Conservation (phyloP, 805 yeast genomes). For the Barnettozyma salicaria region DNA sequence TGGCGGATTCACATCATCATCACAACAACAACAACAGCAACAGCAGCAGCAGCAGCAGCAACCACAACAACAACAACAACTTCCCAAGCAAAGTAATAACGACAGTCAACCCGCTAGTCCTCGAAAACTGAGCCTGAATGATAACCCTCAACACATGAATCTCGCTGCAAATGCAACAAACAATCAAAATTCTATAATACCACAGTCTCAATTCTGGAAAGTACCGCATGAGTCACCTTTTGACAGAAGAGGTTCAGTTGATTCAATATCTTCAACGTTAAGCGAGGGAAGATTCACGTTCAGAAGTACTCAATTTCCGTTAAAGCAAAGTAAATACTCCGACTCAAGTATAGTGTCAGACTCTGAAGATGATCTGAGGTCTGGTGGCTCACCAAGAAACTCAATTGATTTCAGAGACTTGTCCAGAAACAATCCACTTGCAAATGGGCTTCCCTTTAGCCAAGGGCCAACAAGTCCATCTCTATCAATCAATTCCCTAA, state of each 20-base stretch:
- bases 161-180: background rate
- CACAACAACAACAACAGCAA: slow-evolving; percentile 1
- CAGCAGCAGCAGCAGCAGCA: slow-evolving; percentile 11
- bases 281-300: slow-evolving; percentile 16
- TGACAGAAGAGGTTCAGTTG: slow-evolving; percentile 25
- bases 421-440: slow-evolving; percentile 20
- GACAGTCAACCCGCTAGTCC: slow-evolving; percentile 8
- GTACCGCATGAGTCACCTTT: slow-evolving; percentile 26
- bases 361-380: slow-evolving; percentile 24
- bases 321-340: slow-evolving; percentile 11
- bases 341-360: slow-evolving; percentile 24
- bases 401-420: slow-evolving; percentile 14
- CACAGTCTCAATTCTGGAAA: slow-evolving; percentile 26
- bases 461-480: slow-evolving; percentile 21
- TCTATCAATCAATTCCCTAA: slow-evolving; percentile 12
- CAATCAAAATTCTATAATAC: slow-evolving; percentile 12
- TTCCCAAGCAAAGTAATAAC: background rate
- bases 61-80: slow-evolving; percentile 4
- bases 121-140: slow-evolving; percentile 3
- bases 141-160: slow-evolving; percentile 1
- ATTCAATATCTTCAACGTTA: slow-evolving; percentile 20
- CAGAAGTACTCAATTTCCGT: slow-evolving; percentile 4
- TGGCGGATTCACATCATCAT: slow-evolving; percentile 1
- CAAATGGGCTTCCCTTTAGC: slow-evolving; percentile 1
- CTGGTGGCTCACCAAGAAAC: slow-evolving; percentile 19